phyloP scores from a whole-genome alignment of 2,329 filamentous ascomycete species.

The Davidsoniella virescens region DNA sequence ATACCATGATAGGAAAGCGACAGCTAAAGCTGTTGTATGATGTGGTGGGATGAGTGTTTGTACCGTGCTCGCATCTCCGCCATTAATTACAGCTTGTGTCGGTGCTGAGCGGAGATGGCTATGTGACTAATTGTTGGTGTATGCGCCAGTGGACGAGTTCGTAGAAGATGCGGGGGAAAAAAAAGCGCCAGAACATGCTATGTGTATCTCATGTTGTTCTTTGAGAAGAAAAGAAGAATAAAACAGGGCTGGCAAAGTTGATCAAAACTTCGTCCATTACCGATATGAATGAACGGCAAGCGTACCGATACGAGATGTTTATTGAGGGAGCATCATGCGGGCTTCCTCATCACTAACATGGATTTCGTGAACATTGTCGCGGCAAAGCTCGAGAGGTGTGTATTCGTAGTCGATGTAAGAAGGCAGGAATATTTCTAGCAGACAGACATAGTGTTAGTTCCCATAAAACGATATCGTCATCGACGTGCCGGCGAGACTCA shows the following conservation, averaged over 20 bases:
- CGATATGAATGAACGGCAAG: no score
- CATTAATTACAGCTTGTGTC: no score
- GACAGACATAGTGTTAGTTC: neutral
- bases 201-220: neutral
- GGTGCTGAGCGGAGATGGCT: no score
- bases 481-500: constrained; percentile 20
- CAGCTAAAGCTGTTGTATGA: neutral
- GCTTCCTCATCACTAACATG: constrained; percentile 62
- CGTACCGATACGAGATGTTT: constrained; percentile 15
- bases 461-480: neutral
- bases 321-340: constrained; percentile 50
- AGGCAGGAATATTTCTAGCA: constrained; percentile 60
- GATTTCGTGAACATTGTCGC: constrained; percentile 66
- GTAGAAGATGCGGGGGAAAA: neutral
- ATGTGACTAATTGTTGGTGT: no score
- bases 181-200: neutral
- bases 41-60: no score
- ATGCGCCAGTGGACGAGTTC: no score
- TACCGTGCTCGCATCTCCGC: no score
- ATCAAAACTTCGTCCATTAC: no score
- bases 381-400: constrained; percentile 55
- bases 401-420: constrained; percentile 63
- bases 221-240: no score
- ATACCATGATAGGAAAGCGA: neutral
- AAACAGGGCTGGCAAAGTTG: neutral